Evolutionary conservation across 306 rosid species (phyloP), one percentile per base, ranked within the genome.

Genomic region (Citrullus amarus): DNA sequence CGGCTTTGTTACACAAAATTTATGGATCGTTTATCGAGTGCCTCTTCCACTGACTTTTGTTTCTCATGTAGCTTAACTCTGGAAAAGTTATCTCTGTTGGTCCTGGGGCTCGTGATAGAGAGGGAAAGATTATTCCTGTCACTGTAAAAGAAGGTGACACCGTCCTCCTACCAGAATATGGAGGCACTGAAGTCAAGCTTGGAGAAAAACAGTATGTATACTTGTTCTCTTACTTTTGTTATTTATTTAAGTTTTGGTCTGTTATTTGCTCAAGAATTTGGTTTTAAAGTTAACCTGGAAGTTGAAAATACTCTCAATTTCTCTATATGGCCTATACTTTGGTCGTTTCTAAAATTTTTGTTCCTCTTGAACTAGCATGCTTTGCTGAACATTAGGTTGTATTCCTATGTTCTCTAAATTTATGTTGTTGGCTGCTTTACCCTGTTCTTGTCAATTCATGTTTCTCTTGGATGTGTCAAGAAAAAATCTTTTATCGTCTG

Each of bases 151-250:
- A 91, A 86, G 94, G 97, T 34, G 94, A 90, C 66, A 88, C 91
- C 34, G 94, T 92, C 77, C 92, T 91, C 43, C 84, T 91, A 68
- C 94, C 92, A 59, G 91, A 91, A 77, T 90, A 87, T 41, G 94
- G 97, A 56, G 94, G 94, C 80, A 82, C 89, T 66, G 90, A 87
- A 80, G 92, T 91, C 72, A 91, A 88, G 87, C 97, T 91, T 38
- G 82, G 87, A 32, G 87, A 90, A 50, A 92, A 88, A 83, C 90
- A 91, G 93, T 89, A 89, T 57, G 89, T 81, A 39, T 76, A 57
- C 79, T 20, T 3, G 7, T 56, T 57, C 68, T 36, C n/a, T 76
- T 76, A 3, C 67, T 41, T 25, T 25, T 36, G 6, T 22, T 36
- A 58, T 58, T 59, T 59, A 1, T 54, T 53, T 41, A 9, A 54